phyloP scores from a whole-genome alignment of 108 stramenopile genomes.

The Pseudonitzschia delicatissima region DNA sequence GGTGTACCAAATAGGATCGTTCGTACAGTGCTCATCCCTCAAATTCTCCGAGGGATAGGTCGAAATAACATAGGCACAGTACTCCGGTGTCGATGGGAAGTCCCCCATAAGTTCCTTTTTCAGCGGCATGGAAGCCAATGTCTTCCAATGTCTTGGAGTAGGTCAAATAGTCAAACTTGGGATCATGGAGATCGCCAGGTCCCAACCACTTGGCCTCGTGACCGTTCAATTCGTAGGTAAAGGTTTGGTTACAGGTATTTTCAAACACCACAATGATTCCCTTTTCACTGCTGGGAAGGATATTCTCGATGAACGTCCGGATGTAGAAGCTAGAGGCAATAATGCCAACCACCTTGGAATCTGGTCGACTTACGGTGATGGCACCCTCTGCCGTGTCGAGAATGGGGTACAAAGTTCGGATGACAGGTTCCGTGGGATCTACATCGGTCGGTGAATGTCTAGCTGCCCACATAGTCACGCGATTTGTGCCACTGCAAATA shows the following conservation, averaged over 20 bases:
- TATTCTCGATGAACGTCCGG: constrained; percentile 16
- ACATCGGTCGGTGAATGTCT: not conserved
- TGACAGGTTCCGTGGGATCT: not conserved
- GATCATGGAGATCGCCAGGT: constrained; percentile 17
- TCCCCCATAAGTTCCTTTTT: not conserved
- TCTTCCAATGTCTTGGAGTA: not conserved
- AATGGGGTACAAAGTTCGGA: constrained; percentile 19
- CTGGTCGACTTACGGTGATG: not conserved
- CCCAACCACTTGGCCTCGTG: constrained; percentile 16
- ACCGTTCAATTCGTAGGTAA: constrained; percentile 29
- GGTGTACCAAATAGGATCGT: not conserved
- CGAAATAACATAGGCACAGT: constrained; percentile 9
- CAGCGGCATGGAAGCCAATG: not conserved
- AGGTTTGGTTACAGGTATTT: constrained; percentile 24
- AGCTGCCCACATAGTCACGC: not conserved
- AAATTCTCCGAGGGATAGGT: constrained; percentile 16
- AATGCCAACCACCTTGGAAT: constrained; percentile 18
- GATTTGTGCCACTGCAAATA: not conserved
- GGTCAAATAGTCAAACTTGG: constrained; percentile 5
- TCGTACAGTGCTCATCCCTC: not conserved
- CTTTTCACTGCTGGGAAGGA: not conserved
- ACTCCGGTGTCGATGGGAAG: not conserved
- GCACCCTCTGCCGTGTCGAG: not conserved
- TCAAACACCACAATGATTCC: constrained; percentile 37
- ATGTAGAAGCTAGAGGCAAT: constrained; percentile 14